A percentile compares a stretch with the other conserved stretches of the same genome.
Evolutionary conservation across 495 filamentous ascomycete genomes (phyloP).

Genomic region (Tetracladium setigerum): DNA sequence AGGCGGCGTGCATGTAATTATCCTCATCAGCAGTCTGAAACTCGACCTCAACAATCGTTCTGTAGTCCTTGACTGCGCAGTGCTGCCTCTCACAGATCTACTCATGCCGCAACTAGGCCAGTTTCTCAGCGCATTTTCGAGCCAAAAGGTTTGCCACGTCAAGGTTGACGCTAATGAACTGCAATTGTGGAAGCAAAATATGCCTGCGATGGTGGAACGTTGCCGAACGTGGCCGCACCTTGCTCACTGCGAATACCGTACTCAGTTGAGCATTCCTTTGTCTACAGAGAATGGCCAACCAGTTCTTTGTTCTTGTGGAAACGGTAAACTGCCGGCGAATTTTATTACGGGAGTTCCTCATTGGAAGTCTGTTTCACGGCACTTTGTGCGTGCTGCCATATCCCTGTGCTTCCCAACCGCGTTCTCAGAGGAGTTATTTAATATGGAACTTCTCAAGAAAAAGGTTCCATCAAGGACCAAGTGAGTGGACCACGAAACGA

Average conservation of each 20-base stretch:
- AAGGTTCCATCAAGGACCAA: too few relatives aligned
- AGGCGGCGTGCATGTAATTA: constrained; percentile 29
- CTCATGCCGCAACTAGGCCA: constrained; percentile 22
- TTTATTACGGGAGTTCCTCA: constrained; percentile 19
- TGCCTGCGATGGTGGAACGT: constrained; percentile 44
- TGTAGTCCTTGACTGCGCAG: constrained; percentile 39
- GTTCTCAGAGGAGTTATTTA: constrained; percentile 18
- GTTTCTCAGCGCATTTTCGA: constrained; percentile 24
- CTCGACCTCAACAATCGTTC: constrained; percentile 33
- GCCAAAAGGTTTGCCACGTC: constrained; percentile 23
- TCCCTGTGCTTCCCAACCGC: constrained; percentile 26
- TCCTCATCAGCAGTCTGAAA: constrained; percentile 33
- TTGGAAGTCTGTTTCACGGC: constrained; percentile 21
- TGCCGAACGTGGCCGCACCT: constrained; percentile 45
- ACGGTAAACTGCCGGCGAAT: constrained; percentile 24
- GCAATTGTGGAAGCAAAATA: constrained; percentile 38
- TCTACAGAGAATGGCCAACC: constrained; percentile 19
- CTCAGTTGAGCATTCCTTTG: constrained; percentile 19
- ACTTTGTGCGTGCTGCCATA: constrained; percentile 27
- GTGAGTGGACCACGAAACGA: too few relatives aligned
- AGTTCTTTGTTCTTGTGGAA: constrained; percentile 31
- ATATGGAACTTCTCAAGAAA: too few relatives aligned
- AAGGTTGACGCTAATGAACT: constrained; percentile 35
- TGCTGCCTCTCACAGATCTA: constrained; percentile 33
- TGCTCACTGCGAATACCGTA: constrained; percentile 41